Conservation (phyloP, 2,329 filamentous ascomycete genomes). For the Lizonia empirigonia region DNA sequence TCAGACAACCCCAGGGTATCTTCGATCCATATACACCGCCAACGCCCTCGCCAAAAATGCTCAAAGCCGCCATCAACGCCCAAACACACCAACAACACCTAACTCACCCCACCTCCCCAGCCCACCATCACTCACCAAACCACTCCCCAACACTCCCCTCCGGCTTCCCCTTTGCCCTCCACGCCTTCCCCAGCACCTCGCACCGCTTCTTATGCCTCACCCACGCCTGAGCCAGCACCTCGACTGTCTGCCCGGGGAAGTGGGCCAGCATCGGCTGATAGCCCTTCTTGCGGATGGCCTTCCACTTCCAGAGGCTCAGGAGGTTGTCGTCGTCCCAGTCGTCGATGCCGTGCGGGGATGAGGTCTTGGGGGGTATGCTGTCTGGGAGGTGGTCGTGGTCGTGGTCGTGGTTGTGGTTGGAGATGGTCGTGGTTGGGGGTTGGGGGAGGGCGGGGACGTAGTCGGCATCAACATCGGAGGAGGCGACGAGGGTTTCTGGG, state of each 20-base stretch:
- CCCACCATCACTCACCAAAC: background rate
- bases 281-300: conserved; percentile 9
- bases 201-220: background rate
- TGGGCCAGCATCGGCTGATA: background rate
- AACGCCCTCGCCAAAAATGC: background rate
- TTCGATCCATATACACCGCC: background rate
- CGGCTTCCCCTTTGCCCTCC: conserved; percentile 3
- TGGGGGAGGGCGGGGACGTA: background rate
- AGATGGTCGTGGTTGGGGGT: background rate
- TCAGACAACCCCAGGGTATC: background rate
- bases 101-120: background rate
- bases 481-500: too few species aligned
- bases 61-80: background rate
- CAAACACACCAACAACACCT: background rate
- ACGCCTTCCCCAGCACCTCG: background rate
- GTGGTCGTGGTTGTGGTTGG: background rate
- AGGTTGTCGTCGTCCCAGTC: conserved; percentile 6
- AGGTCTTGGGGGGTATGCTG: background rate
- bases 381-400: background rate
- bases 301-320: conserved; percentile 2
- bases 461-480: background rate
- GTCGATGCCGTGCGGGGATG: background rate
- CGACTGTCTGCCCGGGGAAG: background rate
- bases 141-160: background rate
- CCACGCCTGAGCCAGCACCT: background rate